phyloP scores from a whole-genome alignment of 2,329 filamentous ascomycete genomes.

The Trichophyton rubrum region DNA sequence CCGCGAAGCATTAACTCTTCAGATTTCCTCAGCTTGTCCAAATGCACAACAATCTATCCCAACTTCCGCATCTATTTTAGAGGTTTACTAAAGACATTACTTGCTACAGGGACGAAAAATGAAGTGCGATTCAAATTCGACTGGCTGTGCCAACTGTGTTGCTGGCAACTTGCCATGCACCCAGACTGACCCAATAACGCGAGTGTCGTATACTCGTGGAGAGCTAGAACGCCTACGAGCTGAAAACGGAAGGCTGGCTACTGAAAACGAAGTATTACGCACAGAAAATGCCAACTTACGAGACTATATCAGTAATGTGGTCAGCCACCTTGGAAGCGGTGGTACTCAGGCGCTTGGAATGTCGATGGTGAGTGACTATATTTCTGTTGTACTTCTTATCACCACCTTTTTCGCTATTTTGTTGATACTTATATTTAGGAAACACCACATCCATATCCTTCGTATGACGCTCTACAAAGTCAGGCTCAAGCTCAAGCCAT shows the following conservation, averaged over 20 bases:
- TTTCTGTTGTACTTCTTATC: no score
- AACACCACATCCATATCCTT: neutral
- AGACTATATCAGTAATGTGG: neutral
- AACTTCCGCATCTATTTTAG: neutral
- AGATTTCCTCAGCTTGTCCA: neutral
- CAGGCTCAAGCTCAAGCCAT: neutral
- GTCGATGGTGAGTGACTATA: neutral
- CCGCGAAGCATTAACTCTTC: neutral
- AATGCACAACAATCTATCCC: neutral
- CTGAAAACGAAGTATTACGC: slow-evolving; percentile 4
- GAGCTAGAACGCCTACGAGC: slow-evolving; percentile 8
- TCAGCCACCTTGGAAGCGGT: neutral
- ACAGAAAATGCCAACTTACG: neutral
- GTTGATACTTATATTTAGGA: neutral
- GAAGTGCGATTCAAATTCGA: slow-evolving; percentile 16
- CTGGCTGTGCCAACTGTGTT: slow-evolving; percentile 15
- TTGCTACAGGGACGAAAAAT: slow-evolving; percentile 16
- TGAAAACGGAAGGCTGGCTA: slow-evolving; percentile 11
- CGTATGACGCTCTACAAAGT: neutral
- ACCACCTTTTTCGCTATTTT: neutral
- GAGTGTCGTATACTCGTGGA: slow-evolving; percentile 16
- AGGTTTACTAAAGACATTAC: neutral
- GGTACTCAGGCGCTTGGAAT: neutral
- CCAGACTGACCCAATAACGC: slow-evolving; percentile 18
- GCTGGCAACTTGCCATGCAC: slow-evolving; percentile 12